Evolutionary conservation across 352 stramenopile species (phyloP).

Genomic region (Pythium rhizo-oryzae): DNA sequence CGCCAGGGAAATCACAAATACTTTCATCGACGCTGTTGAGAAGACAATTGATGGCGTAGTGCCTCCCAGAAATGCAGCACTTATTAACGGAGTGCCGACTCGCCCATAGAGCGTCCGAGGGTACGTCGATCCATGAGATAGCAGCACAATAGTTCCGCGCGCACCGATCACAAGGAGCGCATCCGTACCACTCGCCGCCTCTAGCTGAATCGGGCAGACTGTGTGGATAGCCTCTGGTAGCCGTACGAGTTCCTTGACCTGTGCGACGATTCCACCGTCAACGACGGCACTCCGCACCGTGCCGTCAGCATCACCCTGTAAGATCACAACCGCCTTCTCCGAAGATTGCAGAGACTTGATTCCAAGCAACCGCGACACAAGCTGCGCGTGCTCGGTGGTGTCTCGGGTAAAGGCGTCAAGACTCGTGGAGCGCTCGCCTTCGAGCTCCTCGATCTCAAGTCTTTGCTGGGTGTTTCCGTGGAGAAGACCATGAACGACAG

Average conservation of each 20-base stretch:
- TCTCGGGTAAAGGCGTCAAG: constrained; percentile 21
- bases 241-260: constrained; percentile 6
- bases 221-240: constrained; percentile 22
- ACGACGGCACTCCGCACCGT: constrained; percentile 40
- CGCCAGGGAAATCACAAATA: not conserved
- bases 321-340: constrained; percentile 28
- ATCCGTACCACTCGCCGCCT: not conserved
- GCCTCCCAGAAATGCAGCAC: constrained; percentile 4
- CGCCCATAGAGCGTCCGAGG: not conserved
- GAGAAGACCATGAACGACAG: constrained; percentile 35
- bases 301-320: constrained; percentile 68
- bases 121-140: not conserved
- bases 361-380: constrained; percentile 39
- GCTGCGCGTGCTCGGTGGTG: not conserved
- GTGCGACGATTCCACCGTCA: not conserved
- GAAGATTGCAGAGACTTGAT: not conserved
- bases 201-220: not conserved
- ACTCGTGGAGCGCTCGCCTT: constrained; percentile 69
- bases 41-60: not conserved
- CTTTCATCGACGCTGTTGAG: not conserved
- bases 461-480: not conserved
- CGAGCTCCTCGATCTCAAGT: constrained; percentile 54
- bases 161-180: constrained; percentile 15
- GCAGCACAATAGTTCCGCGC: constrained; percentile 5
- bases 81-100: not conserved